Evolutionary conservation across 1,284 basidiomycete genomes (phyloP).

Genomic region (Tilletia setariae): DNA sequence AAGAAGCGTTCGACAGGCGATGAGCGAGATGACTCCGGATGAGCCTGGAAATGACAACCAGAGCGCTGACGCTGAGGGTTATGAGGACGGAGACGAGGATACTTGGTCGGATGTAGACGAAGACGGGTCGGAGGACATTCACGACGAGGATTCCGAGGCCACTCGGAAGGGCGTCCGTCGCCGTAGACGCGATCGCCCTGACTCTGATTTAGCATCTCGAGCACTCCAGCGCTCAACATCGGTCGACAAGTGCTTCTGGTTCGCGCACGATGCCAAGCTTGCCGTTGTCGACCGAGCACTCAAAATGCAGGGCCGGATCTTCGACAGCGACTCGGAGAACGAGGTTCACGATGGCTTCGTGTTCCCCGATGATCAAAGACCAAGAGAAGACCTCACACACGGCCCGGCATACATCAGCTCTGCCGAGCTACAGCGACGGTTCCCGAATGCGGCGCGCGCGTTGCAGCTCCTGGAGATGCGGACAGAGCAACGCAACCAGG

Average conservation of each 20-base stretch:
- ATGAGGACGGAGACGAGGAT: not conserved
- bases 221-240: not conserved
- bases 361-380: too few relatives aligned
- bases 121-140: too few relatives aligned
- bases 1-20: not conserved
- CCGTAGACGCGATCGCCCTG: not conserved
- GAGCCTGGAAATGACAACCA: not conserved
- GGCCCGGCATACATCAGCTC: not conserved
- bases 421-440: constrained; percentile 4
- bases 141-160: too few relatives aligned
- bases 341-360: not conserved
- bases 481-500: too few relatives aligned
- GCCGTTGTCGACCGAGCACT: not conserved
- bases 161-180: not conserved
- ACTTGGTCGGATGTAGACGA: too few relatives aligned
- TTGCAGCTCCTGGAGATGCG: too few relatives aligned
- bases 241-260: constrained; percentile 15
- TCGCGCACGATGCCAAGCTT: constrained; percentile 8
- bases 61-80: not conserved
- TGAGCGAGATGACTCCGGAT: not conserved
- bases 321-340: not conserved
- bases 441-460: not conserved
- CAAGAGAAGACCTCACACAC: too few relatives aligned
- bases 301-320: not conserved
- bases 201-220: not conserved